Conservation (phyloP, 2,329 filamentous ascomycete genomes). For the Diaporthe citri region DNA sequence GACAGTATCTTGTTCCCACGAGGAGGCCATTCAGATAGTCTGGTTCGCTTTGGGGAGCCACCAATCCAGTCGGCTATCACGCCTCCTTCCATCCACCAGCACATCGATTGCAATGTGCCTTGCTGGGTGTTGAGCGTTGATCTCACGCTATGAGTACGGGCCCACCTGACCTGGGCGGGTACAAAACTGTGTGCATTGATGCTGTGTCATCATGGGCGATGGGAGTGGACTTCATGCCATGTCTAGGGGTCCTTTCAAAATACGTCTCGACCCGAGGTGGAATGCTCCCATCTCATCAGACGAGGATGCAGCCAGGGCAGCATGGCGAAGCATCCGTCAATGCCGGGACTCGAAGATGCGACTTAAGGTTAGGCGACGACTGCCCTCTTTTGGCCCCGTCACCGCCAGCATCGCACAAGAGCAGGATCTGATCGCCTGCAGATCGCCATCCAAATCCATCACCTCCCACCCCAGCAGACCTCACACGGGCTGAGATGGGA, state of each 20-base stretch:
- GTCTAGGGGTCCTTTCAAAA: not conserved
- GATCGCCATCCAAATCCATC: conserved; percentile 30
- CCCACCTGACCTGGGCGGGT: not conserved
- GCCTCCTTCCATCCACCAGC: not conserved
- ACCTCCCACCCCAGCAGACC: not conserved
- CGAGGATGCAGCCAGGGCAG: conserved; percentile 9
- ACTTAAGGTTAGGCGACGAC: no score
- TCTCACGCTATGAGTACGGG: not conserved
- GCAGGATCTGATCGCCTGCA: conserved; percentile 26
- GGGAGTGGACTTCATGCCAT: conserved; percentile 7
- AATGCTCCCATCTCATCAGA: not conserved
- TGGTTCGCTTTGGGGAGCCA: conserved; percentile 24
- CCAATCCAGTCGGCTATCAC: conserved; percentile 33
- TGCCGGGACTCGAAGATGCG: not conserved
- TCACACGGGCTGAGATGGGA: not conserved
- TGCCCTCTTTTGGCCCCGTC: not conserved
- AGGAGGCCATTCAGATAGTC: conserved; percentile 9
- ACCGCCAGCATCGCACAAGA: conserved; percentile 29
- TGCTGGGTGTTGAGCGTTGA: not conserved
- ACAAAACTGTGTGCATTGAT: not conserved
- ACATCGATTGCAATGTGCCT: conserved; percentile 19
- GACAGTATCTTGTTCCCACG: not conserved
- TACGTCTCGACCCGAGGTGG: not conserved
- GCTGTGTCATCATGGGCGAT: not conserved
- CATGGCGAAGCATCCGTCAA: conserved; percentile 6